Evolutionary conservation across 1,284 basidiomycete genomes (phyloP), one percentile per base, ranked within the genome.

Genomic region (Tilletia caries): DNA sequence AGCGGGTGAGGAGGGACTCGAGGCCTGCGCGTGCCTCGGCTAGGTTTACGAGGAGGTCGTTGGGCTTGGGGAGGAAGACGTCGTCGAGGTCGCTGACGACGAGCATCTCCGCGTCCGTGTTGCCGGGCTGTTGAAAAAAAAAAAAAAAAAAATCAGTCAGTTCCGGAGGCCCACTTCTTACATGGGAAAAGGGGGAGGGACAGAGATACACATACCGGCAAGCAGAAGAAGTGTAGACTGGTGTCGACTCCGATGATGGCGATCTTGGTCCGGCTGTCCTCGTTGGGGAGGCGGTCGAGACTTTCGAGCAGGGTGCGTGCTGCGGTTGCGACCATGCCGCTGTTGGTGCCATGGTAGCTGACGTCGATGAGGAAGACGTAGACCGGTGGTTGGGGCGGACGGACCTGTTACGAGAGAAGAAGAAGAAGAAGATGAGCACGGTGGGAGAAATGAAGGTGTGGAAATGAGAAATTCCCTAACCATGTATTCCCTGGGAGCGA

Each of bases 401-500:
- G 91, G 79, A 94, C 82, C 83, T 84, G 68, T n/a, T 41, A 10
- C 8, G 37, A 41, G 37, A 41, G 1, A 15, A 41, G 37, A 41
- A 41, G 44, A 1, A 41, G 37, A 15, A 41, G 37, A 15, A 41
- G 46, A 15, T 60, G 65, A 33, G 29, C 15, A 71, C 33, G 48
- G 27, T 12, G 33, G 5, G 43, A 43, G 25, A 27, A 23, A 29
- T 34, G 52, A 33, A 29, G 33, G 33, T 34, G 23, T 46, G 5
- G 3, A 29, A 27, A 33, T 23, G n/a, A 34, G 58, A 34, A 12
- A 48, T 2, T n/a, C 5, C 69, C 81, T 65, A 34, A 87, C 94
- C 95, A 98, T 98, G 86, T 99, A 98, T 85, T 99, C 96, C 0
- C 95, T 95, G 10, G 96, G 95, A 2, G 96, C 96, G 71, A 98